These are phyloP conservation scores for Fusarium camptoceras DNA, from an alignment of 2,329 filamentous ascomycete genomes.

Conservation along the genomic window DNA sequence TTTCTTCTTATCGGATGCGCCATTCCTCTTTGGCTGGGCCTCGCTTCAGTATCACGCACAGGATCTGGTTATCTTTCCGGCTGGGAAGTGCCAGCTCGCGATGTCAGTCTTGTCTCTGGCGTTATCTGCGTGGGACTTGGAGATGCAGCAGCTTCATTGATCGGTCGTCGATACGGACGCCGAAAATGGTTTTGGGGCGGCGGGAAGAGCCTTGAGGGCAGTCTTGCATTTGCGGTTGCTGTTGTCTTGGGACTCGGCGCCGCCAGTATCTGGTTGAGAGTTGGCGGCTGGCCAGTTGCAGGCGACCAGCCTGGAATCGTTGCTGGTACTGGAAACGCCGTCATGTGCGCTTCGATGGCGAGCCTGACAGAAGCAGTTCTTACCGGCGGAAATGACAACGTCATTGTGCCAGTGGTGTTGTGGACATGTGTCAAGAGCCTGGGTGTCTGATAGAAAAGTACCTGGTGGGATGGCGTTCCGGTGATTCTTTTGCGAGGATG, in stretches of 20 bases:
- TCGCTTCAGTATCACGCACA: slow-evolving; percentile 74
- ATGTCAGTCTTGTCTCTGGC: slow-evolving; percentile 91
- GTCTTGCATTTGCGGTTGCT: slow-evolving; percentile 81
- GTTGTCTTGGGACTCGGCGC: slow-evolving; percentile 80
- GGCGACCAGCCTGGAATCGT: slow-evolving; percentile 54
- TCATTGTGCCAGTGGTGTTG: slow-evolving; percentile 91
- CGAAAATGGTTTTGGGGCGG: slow-evolving; percentile 97
- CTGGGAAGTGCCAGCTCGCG: slow-evolving; percentile 80
- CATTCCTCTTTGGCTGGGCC: slow-evolving; percentile 89
- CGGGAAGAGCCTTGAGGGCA: slow-evolving; percentile 93
- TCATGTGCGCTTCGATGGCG: slow-evolving; percentile 79
- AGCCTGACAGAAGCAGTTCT: slow-evolving; percentile 95
- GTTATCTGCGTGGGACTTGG: slow-evolving; percentile 96
- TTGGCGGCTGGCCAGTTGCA: slow-evolving; percentile 78
- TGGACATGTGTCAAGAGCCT: slow-evolving; percentile 92
- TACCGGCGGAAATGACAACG: slow-evolving; percentile 98
- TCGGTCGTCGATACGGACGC: slow-evolving; percentile 86
- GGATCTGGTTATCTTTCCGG: slow-evolving; percentile 69
- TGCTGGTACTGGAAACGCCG: slow-evolving; percentile 70
- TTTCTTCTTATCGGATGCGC: slow-evolving; percentile 96
- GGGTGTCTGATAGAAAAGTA: slow-evolving; percentile 58
- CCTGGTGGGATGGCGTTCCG: slow-evolving; percentile 30
- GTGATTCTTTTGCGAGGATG: slow-evolving; percentile 1
- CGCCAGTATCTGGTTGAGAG: slow-evolving; percentile 77
- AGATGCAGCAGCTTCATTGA: slow-evolving; percentile 90